These are phyloP conservation scores for Ogataea sp. DNA, from an alignment of 805 yeast species.

Conservation along the genomic window DNA sequence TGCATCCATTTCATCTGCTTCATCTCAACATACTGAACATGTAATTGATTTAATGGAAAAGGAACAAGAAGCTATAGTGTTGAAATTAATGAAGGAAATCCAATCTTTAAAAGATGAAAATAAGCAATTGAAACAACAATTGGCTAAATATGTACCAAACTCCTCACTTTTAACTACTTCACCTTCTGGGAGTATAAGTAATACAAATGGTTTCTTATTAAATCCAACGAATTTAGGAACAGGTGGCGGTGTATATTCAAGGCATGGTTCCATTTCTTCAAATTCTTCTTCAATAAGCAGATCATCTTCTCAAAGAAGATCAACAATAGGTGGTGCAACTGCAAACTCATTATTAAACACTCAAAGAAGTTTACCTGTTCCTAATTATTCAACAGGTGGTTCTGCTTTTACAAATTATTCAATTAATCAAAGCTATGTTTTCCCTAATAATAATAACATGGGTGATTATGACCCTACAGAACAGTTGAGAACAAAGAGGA, in stretches of 20 bases:
- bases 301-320: conserved; percentile 17
- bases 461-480: not conserved
- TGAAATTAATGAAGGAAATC: conserved; percentile 59
- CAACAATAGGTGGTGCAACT: conserved; percentile 12
- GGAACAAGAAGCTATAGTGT: conserved; percentile 70
- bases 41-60: conserved; percentile 56
- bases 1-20: conserved; percentile 14
- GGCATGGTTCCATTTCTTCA: not conserved
- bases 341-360: not conserved
- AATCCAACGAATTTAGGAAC: not conserved
- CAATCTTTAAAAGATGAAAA: conserved; percentile 45
- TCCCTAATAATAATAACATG: no score
- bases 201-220: not conserved
- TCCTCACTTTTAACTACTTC: conserved; percentile 1
- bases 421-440: not conserved
- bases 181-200: not conserved
- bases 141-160: conserved; percentile 10
- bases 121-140: conserved; percentile 27
- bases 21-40: conserved; percentile 32
- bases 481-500: not conserved
- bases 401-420: not conserved
- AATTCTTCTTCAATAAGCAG: conserved; percentile 13
- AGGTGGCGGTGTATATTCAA: not conserved
- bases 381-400: not conserved
- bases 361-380: not conserved